Base-by-base conservation (phyloP, 2,329 filamentous ascomycete species). In the Westerdykella ornata region DNA sequence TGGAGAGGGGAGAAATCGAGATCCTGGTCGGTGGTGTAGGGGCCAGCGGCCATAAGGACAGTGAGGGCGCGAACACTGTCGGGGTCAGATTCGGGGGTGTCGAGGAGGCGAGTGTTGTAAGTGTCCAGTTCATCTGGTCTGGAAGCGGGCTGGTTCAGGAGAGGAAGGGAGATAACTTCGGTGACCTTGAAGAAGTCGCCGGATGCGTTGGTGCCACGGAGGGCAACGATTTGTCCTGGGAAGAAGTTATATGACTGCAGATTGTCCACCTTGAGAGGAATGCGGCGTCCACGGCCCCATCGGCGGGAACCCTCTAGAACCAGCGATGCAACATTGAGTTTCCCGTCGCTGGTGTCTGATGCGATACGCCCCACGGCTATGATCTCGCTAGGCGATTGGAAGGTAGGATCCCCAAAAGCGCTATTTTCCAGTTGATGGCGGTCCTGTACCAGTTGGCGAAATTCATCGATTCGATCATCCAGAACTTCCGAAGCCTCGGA, bases 381-480 rank as follows among this genome's bases (percentile, higher is more conserved):
- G 28, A 97, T 80, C 57, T 95, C 88, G 16, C 80, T 82, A 2
- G 88, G 94, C 51, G 86, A 86, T 63, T 94, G 85, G 40, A 77
- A 81, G 16, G 87, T 85, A 11, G 92, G 88, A 61, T 86, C 95
- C 36, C 89, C 89, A 63, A 98, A 94, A 0, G 80, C 84, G 14
- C 78, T 77, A 44, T 92, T 83, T 14, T 92, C 85, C 5, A 95
- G 72, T 12, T 77, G 72, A 65, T 94, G 79, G 50, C 88, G 74
- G 42, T 83, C 78, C 66, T 86, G 81, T 4, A 94, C 74, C 1
- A 88, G 66, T n/a, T 72, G 70, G 44, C 80, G 75, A 57, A 96
- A 95, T 48, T 89, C 88, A 55, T 97, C 88, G 70, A 98, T 96
- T 54, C 88, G 78, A 66, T 97, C 90, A 67, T 98, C 92, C 6